Evolutionary conservation across 1,284 basidiomycete species (phyloP).

Genomic region (Apiotrichum gracile): DNA sequence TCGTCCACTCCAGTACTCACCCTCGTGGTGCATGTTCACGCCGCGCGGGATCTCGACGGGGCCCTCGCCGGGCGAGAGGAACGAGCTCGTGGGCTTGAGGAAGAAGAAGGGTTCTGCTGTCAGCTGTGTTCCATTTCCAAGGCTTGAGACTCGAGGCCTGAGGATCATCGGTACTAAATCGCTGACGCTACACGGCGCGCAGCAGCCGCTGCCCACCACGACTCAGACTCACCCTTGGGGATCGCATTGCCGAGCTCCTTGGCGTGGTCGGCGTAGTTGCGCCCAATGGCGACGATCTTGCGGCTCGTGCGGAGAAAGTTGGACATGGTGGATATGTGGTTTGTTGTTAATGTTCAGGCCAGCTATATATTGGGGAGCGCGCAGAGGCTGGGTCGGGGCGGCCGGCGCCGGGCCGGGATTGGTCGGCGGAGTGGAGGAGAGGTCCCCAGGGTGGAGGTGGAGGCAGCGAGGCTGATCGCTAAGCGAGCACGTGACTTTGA

Average conservation of each 20-base stretch:
- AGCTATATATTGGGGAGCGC: too few relatives aligned
- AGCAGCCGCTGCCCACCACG: too few relatives aligned
- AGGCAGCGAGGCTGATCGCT: too few relatives aligned
- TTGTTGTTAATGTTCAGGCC: too few relatives aligned
- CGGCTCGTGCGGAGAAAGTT: slow-evolving; percentile 38
- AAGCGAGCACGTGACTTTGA: too few relatives aligned
- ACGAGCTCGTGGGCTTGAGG: slow-evolving; percentile 90
- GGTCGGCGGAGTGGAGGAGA: too few relatives aligned
- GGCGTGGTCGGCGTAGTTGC: slow-evolving; percentile 64
- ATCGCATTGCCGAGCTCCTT: slow-evolving; percentile 86
- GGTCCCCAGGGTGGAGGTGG: too few relatives aligned
- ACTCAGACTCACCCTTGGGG: slow-evolving; percentile 55
- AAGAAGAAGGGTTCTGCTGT: slow-evolving; percentile 88
- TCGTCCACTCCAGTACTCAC: slow-evolving; percentile 47
- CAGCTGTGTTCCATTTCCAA: not conserved
- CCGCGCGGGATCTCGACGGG: slow-evolving; percentile 81
- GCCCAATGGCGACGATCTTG: slow-evolving; percentile 82
- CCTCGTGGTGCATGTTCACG: slow-evolving; percentile 83
- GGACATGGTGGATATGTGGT: slow-evolving; percentile 29
- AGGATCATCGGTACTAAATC: too few relatives aligned
- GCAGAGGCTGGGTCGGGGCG: too few relatives aligned
- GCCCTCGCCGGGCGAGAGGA: slow-evolving; percentile 60
- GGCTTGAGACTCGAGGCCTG: too few relatives aligned
- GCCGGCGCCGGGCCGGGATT: too few relatives aligned
- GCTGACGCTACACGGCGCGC: too few relatives aligned